Evolutionary conservation across 768 basidiomycete species (phyloP), one percentile per base, ranked within the genome.

Genomic region (Trametes meyenii): DNA sequence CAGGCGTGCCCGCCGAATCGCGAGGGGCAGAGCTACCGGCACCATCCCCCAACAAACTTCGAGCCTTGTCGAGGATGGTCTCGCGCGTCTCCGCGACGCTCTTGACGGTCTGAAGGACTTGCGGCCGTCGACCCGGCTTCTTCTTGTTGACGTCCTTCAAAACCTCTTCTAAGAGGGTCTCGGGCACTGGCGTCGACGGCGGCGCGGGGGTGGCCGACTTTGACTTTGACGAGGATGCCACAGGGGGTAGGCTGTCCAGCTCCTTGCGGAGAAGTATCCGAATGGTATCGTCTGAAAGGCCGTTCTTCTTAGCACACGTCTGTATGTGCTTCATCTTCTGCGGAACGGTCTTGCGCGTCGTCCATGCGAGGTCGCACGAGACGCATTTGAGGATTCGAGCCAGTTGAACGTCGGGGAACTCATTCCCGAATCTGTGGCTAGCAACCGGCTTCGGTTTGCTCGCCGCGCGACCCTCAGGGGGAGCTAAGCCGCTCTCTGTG

Each of bases 251-350:
- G 17, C 69, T 70, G 38, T 71, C 71, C 11, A 85, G 63, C 66
- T 86, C 85, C 63, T 81, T 79, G 26, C 75, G 75, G 5, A 92
- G 70, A 24, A 90, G 77, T 26, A 75, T 61, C 2, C 73, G 71
- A 35, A 93, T 64, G 2, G 89, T 90, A 5, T 85, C 84, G 33
- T 82, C 73, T 6, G 77, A 75, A 43, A 87, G 73, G 4, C 71
- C 75, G 21, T 77, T 76, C 71, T 87, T 92, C 73, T 81, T 86
- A 13, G 88, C 84, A 70, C 92, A 94, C 6, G 78, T 75, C 50
- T 79, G 78, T 42, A 94, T 82, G 69, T 94, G 92, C 2, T 78
- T 65, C 69, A 83, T 72, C 71, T 94, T 94, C 67, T 87, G 84
- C 17, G 73, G 64, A 12, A 75, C 75, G 3, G 82, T 82, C 71